Base-by-base conservation (phyloP, 345 rosid genomes). In the Rubroshorea leprosula region DNA sequence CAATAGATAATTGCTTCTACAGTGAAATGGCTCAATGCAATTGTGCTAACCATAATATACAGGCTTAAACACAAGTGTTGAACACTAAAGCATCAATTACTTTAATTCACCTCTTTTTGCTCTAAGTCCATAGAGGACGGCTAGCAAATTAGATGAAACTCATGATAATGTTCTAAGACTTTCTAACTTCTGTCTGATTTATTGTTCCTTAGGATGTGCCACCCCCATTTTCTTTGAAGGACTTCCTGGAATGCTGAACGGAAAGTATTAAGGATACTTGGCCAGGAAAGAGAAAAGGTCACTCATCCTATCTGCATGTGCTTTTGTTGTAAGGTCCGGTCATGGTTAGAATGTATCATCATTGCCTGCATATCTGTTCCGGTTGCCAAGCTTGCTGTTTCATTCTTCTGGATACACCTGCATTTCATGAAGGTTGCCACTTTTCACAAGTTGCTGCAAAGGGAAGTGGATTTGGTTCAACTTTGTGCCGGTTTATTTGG, bases 141-240 rank as follows among this genome's bases (percentile, higher is more conserved):
- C n/a, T n/a, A n/a, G n/a, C n/a, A n/a, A n/a, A n/a, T n/a, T n/a
- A n/a, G n/a, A n/a, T n/a, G n/a, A n/a, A n/a, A n/a, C n/a, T n/a
- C n/a, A n/a, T n/a, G n/a, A n/a, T n/a, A n/a, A n/a, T n/a, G n/a
- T n/a, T n/a, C n/a, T n/a, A n/a, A n/a, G n/a, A n/a, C n/a, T n/a
- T n/a, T n/a, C n/a, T 35, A 6, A 35, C 5, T 4, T 13, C 6
- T 35, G 41, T 35, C 41, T 35, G 41, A 35, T 35, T 6, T 6
- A 35, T 35, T 35, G 17, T 48, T 63, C 65, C 68, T 56, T 63
- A 92, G 98, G 96, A 89, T 54, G 80, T 68, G 61, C 57, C 66
- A 68, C 80, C 83, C 26, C 77, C 78, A 19, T 88, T 88, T 72
- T 80, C 93, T n/a, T 70, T 89, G 83, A 81, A 81, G 74, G 95